Percentiles rank a stretch among this genome's conserved stretches.
phyloP scores from a whole-genome alignment of 2,329 filamentous ascomycete genomes.

The Cercospora sp. region DNA sequence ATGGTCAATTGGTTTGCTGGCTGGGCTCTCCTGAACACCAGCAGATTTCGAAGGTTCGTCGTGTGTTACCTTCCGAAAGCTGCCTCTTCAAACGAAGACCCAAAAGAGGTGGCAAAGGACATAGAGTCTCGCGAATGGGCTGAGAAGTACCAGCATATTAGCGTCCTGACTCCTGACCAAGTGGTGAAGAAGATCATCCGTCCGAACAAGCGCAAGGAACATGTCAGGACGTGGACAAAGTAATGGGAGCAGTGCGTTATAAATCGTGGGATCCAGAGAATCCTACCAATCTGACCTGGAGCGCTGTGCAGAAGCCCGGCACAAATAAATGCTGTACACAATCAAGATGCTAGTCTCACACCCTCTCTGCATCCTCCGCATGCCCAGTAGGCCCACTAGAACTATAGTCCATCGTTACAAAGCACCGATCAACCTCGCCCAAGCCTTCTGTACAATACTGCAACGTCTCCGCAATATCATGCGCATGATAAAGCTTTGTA shows the following conservation, averaged over 20 bases:
- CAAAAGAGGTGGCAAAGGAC: constrained; percentile 9
- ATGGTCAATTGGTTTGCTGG: constrained; percentile 40
- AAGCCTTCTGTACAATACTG: constrained; percentile 62
- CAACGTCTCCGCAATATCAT: constrained; percentile 63
- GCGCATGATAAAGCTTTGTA: constrained; percentile 53
- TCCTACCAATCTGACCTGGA: background rate
- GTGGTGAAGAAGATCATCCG: background rate
- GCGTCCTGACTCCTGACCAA: constrained; percentile 25
- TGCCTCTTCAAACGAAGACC: background rate
- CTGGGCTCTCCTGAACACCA: constrained; percentile 28
- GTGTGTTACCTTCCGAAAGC: constrained; percentile 32
- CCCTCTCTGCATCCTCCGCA: constrained; percentile 35
- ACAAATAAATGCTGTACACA: background rate
- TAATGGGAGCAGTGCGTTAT: background rate
- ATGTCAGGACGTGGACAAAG: background rate
- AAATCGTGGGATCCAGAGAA: background rate
- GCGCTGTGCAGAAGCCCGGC: background rate
- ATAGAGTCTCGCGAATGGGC: constrained; percentile 31
- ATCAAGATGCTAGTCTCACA: constrained; percentile 8
- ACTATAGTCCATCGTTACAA: constrained; percentile 54
- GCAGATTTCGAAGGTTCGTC: constrained; percentile 33
- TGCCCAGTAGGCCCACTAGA: constrained; percentile 46
- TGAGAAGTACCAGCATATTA: constrained; percentile 33
- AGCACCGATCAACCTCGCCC: constrained; percentile 54
- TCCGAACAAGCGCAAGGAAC: background rate